Base-by-base conservation (phyloP, 1,284 basidiomycete genomes). In the Pseudozyma flocculosa region DNA sequence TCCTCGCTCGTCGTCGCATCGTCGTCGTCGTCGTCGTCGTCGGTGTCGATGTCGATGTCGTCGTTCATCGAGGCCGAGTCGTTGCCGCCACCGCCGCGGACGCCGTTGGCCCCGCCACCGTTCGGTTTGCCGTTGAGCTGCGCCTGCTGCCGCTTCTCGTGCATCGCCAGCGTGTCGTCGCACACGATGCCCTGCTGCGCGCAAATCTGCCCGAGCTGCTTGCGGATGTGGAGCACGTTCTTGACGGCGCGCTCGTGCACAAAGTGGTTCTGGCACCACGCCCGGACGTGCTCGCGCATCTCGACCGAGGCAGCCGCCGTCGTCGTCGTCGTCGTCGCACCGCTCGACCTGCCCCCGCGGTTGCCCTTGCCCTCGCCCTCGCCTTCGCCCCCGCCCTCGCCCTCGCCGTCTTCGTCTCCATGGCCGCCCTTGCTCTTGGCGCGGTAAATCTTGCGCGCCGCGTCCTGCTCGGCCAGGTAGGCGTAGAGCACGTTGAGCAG, bases 231-330 rank as follows among this genome's bases (percentile, higher is more conserved):
- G 11, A 70, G 43, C 1, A 73, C 59, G 26, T 76, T 71, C 46
- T 60, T 53, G 48, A 75, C 47, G 11, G 67, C 62, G 22, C 72
- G 68, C 30, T 73, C 56, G 47, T 69, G 64, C 3, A 78, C 59
- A n/a, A 24, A 68, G 46, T 78, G 68, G 21, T 62, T 57, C 29
- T 54, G 50, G 45, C 75, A 78, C 75, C 75, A 78, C 8, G 58
- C 64, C 26, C 51, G 82, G 47, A 86, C 79, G 4, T 80, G 82
- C 38, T 62, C 61, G 26, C 53, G 38, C 4, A 40, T 51, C 29
- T 62, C 56, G 45, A 30, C 45, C 3, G 18, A 1, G n/a, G 15
- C 22, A 22, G 29, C 26, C 32, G 19, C 32, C 7, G 17, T 15
- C 17, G 18, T 21, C 2, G 18, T 2, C n/a, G n/a, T n/a, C n/a